Base-by-base conservation (phyloP, 2,329 filamentous ascomycete species). In the Amphichorda felina region DNA sequence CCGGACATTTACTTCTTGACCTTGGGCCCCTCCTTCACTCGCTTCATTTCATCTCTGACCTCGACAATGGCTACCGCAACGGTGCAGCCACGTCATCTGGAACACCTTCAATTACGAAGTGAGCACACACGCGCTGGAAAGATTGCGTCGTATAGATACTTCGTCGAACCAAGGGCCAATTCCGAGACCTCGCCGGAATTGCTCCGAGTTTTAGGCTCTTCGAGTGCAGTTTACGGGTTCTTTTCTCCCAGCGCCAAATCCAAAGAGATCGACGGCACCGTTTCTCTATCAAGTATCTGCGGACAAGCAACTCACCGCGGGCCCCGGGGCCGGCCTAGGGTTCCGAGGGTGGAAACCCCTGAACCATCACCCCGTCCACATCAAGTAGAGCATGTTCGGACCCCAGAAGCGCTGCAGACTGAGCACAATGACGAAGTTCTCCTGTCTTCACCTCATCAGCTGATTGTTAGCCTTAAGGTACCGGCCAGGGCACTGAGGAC, bases 21-120 rank as follows among this genome's bases (percentile, higher is more conserved):
- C 2, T 38, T 60, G 3, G 57, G 57, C 2, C 42, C 50, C 15
- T 50, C 54, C 5, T 61, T 59, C 36, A 58, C 52, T 28, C 52
- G 57, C 16, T 59, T 52, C 31, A 44, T 61, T 6, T 58, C 57
- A 2, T 54, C 55, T 4, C 45, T 59, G 45, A 60, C 57, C 5
- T 51, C 50, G 4, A 51, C 54, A 9, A 45, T 60, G 27, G 52
- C 57, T 2, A 46, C 48, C 2, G 40, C 53, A 2, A 44, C 42
- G 15, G 39, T 56, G 4, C 57, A 61, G 28, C 57, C 57, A 4
- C 22, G 34, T 25, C 45, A 55, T 30, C 37, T 60, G 18, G 41
- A 42, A 5, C 52, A 60, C 37, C 45, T 57, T n/a, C 50, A 57
- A 30, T 43, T 61, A 5, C 47, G 44, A 5, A 59, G 50, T 26